phyloP scores from a whole-genome alignment of 2,329 filamentous ascomycete genomes.

The Alternaria brassicicola region DNA sequence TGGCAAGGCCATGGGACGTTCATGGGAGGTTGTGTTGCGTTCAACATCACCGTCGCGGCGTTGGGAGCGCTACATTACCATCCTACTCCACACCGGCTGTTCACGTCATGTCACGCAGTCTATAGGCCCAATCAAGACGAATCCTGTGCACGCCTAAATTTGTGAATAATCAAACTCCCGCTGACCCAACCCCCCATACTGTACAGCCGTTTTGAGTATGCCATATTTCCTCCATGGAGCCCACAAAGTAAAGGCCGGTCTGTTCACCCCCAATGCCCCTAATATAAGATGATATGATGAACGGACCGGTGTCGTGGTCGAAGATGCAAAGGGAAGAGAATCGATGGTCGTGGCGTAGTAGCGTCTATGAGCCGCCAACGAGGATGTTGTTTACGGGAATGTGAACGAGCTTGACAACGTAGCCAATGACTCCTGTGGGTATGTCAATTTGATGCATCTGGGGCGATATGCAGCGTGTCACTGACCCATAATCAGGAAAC shows the following conservation, averaged over 20 bases:
- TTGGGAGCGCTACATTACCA: background rate
- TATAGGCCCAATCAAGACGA: background rate
- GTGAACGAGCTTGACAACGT: conserved; percentile 60
- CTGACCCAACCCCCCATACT: conserved; percentile 40
- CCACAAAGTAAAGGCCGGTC: conserved; percentile 1
- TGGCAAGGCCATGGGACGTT: background rate
- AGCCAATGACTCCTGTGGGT: conserved; percentile 54
- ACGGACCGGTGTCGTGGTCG: conserved; percentile 14
- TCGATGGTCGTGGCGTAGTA: conserved; percentile 8
- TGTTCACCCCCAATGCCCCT: conserved; percentile 8
- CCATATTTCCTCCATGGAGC: conserved; percentile 10
- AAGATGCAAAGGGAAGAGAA: conserved; percentile 21
- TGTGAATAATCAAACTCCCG: conserved; percentile 48
- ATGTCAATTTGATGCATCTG: conserved; percentile 2
- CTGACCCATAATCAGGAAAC: conserved; percentile 59
- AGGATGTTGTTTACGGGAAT: conserved; percentile 62
- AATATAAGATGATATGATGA: conserved; percentile 26
- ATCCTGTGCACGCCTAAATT: conserved; percentile 27
- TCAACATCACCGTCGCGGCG: background rate
- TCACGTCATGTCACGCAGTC: background rate
- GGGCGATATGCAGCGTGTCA: background rate
- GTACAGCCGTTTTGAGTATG: conserved; percentile 36
- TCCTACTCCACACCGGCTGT: background rate
- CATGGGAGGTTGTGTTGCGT: background rate
- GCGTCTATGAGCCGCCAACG: conserved; percentile 50